A percentile compares a stretch with the other conserved stretches of the same genome.
Evolutionary conservation across 2,329 filamentous ascomycete genomes (phyloP).

Genomic region (Sporothrix phasma): DNA sequence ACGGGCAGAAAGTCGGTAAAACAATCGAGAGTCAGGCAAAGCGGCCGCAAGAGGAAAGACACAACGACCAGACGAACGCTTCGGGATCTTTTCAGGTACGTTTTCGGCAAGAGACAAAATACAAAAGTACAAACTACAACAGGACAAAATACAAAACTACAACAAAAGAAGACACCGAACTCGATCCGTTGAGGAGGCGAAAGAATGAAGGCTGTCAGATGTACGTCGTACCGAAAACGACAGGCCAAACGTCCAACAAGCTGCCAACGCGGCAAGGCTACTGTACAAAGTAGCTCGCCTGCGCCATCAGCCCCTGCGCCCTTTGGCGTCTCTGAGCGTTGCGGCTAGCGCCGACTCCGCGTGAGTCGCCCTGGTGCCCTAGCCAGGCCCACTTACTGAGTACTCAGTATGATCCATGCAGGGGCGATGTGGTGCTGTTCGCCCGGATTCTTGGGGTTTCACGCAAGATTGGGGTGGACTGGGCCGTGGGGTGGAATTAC

Average conservation of each 20-base stretch:
- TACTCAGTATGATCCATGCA: not conserved
- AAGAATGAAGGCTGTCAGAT: not conserved
- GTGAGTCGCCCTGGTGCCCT: not conserved
- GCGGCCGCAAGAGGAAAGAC: not conserved
- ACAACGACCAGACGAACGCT: not conserved
- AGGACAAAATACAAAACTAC: not conserved
- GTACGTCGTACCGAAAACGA: not conserved
- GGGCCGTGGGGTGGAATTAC: not conserved
- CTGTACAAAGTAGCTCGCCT: too few relatives aligned
- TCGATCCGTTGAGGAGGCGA: not conserved
- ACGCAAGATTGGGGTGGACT: not conserved
- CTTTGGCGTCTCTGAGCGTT: not conserved
- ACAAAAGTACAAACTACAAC: not conserved
- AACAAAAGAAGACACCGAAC: too few relatives aligned
- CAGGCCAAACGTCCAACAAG: not conserved
- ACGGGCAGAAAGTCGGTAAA: not conserved
- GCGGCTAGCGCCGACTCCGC: slow-evolving; percentile 1
- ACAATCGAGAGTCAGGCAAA: not conserved
- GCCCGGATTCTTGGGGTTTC: not conserved
- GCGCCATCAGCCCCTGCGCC: not conserved
- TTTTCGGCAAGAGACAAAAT: not conserved
- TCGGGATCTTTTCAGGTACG: not conserved
- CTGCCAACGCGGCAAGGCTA: not conserved
- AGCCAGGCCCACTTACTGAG: not conserved
- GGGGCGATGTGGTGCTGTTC: not conserved